A percentile compares a stretch with the other conserved stretches of the same genome.
Evolutionary conservation across 495 filamentous ascomycete species (phyloP).

Genomic region (Annulohypoxylon bovei): DNA sequence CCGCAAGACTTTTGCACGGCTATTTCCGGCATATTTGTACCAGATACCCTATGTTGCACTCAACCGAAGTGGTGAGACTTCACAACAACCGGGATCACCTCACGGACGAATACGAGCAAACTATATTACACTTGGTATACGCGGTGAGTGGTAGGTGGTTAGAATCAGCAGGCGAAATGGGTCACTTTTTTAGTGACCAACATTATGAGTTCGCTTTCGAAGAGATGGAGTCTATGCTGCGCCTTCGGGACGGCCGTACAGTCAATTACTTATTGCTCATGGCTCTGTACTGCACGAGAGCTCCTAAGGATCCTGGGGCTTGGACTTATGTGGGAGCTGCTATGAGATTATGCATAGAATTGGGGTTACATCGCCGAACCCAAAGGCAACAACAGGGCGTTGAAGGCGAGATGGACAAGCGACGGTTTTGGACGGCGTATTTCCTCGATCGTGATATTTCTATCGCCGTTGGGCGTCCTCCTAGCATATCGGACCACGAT

Average conservation of each 20-base stretch:
- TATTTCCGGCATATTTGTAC: constrained; percentile 47
- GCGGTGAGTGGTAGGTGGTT: constrained; percentile 46
- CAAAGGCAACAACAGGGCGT: constrained; percentile 57
- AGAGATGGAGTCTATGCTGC: constrained; percentile 40
- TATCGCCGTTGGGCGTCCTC: constrained; percentile 63
- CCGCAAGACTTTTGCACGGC: constrained; percentile 40
- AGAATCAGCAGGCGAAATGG: constrained; percentile 46
- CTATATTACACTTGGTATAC: constrained; percentile 47
- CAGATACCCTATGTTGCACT: constrained; percentile 44
- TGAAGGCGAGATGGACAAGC: constrained; percentile 60
- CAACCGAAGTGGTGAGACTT: constrained; percentile 37
- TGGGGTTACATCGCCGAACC: constrained; percentile 64
- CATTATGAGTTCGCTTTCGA: constrained; percentile 46
- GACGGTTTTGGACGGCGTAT: constrained; percentile 66
- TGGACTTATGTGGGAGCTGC: constrained; percentile 57
- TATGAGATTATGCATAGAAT: constrained; percentile 63
- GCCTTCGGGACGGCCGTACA: constrained; percentile 43
- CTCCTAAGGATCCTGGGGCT: constrained; percentile 44
- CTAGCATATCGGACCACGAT: constrained; percentile 63
- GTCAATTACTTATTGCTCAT: constrained; percentile 47
- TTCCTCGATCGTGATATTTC: constrained; percentile 63
- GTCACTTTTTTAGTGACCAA: constrained; percentile 44
- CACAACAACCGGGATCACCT: constrained; percentile 44
- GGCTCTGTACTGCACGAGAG: constrained; percentile 45
- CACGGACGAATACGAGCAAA: constrained; percentile 44